Evolutionary conservation across 2,329 filamentous ascomycete genomes (phyloP).

Genomic region (Fusarium euwallaceae): DNA sequence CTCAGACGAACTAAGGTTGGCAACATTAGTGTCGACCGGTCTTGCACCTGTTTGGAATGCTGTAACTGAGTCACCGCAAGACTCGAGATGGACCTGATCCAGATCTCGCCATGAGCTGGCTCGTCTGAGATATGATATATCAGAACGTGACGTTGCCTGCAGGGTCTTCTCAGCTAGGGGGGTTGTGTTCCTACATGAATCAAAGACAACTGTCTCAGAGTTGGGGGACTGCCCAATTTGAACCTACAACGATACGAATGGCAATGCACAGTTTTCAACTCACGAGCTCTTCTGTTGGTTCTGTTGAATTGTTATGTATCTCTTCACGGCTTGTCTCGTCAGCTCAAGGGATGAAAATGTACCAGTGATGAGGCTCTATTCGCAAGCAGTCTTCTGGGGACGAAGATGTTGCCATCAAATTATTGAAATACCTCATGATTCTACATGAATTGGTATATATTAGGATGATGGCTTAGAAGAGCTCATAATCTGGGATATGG

Average conservation of each 20-base stretch:
- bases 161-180: background rate
- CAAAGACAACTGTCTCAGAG: background rate
- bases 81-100: background rate
- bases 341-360: background rate
- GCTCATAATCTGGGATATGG: background rate
- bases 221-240: background rate
- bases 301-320: background rate
- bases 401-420: background rate
- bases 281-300: too few relatives aligned
- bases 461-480: background rate
- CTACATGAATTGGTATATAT: background rate
- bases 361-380: background rate
- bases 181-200: background rate
- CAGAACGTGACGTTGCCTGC: background rate
- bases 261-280: background rate
- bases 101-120: background rate
- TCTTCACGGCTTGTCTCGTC: background rate
- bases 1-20: background rate
- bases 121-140: background rate
- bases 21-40: background rate
- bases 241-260: background rate
- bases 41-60: background rate
- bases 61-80: background rate
- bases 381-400: background rate
- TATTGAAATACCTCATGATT: background rate